phyloP scores from a whole-genome alignment of 805 yeast genomes.

The Candida ficus region DNA sequence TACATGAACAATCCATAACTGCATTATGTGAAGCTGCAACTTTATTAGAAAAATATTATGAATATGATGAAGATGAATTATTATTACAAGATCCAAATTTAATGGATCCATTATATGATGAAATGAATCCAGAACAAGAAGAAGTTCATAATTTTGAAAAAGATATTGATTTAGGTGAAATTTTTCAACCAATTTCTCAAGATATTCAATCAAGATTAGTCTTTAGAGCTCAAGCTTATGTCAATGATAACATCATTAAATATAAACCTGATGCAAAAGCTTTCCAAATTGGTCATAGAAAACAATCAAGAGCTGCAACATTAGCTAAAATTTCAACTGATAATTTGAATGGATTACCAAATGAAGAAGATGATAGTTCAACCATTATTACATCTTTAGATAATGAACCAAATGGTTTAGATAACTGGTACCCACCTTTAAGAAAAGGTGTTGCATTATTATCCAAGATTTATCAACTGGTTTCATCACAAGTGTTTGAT shows the following conservation, averaged over 20 bases:
- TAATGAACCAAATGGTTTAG: constrained; percentile 19
- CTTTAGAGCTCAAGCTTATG: constrained; percentile 68
- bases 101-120: constrained; percentile 3
- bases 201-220: constrained; percentile 79
- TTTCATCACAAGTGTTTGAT: constrained; percentile 75
- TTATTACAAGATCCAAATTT: constrained; percentile 25
- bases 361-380: constrained; percentile 6
- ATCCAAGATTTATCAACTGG: constrained; percentile 73
- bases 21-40: constrained; percentile 72
- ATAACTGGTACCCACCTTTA: constrained; percentile 65
- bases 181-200: constrained; percentile 66
- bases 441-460: constrained; percentile 62
- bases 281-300: constrained; percentile 50
- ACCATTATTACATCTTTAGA: background rate
- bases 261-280: constrained; percentile 68
- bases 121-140: constrained; percentile 26
- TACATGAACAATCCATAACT: constrained; percentile 65
- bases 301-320: constrained; percentile 8
- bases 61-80: constrained; percentile 61
- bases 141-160: constrained; percentile 21
- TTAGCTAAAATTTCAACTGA: no score
- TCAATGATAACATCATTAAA: constrained; percentile 61
- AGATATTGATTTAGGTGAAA: constrained; percentile 43
- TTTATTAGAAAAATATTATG: constrained; percentile 61
- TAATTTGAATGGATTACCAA: constrained; percentile 9